Base-by-base conservation (phyloP, 2,329 filamentous ascomycete genomes). In the Atkinsonella hypoxylon region DNA sequence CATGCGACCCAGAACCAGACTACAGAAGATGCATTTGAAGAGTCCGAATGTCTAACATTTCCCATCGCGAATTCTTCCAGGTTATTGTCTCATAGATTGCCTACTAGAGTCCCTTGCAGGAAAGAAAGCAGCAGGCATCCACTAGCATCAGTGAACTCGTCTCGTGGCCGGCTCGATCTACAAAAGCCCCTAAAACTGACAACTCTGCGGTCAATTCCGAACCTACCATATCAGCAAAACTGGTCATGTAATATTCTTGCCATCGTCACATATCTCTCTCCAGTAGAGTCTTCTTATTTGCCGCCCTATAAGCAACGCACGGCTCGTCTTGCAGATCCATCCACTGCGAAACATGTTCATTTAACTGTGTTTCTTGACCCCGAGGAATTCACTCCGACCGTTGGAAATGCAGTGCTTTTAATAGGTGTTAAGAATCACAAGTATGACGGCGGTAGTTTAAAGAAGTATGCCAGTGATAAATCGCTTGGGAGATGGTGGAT, bases 351-450 rank as follows among this genome's bases (percentile, higher is more conserved):
- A 57, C 72, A 71, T 18, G 72, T 80, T 4, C 70, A 73, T 39
- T 58, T 81, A 3, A 78, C 76, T 0, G 73, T 79, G 0, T 79
- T 79, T 47, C 66, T 79, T 4, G 73, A 79, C 26, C 70, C 77
- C 0, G 70, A 74, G 2, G 57, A 58, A 0, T 81, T 80, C 55
- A 54, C 52, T 1, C 77, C 77, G 0, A 51, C 43, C 0, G 57
- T 78, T 0, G 77, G 77, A 3, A 74, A 69, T 47, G 71, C 71
- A 0, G 72, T 79, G 1, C 55, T 81, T 4, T 61, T 81, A 0
- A 66, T 74, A 0, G 76, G 76, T 0, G 76, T 79, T 2, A 81
- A 80, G 63, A 81, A 80, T 32, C 77, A 81, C 47, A 61, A 69
- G 1, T 79, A 75, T 51, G 77, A 79, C 15, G 70, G 69, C 1